Evolutionary conservation across 768 basidiomycete species (phyloP).

Genomic region (Austroboletus festivus): DNA sequence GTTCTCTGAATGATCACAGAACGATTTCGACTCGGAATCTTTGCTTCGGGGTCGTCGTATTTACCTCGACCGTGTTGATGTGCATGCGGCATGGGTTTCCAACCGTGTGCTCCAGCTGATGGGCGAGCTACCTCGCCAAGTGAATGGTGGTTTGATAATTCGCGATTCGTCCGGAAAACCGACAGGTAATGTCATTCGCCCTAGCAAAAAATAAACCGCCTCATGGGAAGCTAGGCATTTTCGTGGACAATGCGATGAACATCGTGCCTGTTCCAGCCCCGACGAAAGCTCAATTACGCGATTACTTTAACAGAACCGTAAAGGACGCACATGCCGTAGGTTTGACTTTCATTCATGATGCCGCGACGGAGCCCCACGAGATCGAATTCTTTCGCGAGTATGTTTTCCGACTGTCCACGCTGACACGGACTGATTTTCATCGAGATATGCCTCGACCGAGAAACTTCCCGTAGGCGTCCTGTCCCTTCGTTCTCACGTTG

Average conservation of each 20-base stretch:
- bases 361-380: slow-evolving; percentile 45
- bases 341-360: slow-evolving; percentile 87
- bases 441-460: slow-evolving; percentile 65
- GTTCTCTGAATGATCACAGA: slow-evolving; percentile 37
- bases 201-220: neutral
- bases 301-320: slow-evolving; percentile 65
- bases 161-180: slow-evolving; percentile 60
- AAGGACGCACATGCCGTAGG: slow-evolving; percentile 73
- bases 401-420: slow-evolving; percentile 15
- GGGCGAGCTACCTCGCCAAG: slow-evolving; percentile 52
- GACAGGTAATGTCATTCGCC: slow-evolving; percentile 46
- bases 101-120: slow-evolving; percentile 64
- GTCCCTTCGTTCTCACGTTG: neutral
- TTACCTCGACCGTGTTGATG: slow-evolving; percentile 73
- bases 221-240: slow-evolving; percentile 47
- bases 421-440: slow-evolving; percentile 1
- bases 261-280: slow-evolving; percentile 67
- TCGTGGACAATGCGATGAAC: slow-evolving; percentile 85
- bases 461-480: slow-evolving; percentile 58
- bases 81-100: slow-evolving; percentile 87
- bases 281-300: slow-evolving; percentile 50
- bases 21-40: slow-evolving; percentile 69
- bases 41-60: slow-evolving; percentile 69
- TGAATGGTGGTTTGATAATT: slow-evolving; percentile 76
- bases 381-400: slow-evolving; percentile 68